These are phyloP conservation scores for Pythium scleroteichum DNA, from an alignment of 352 stramenopile species.

Conservation along the genomic window DNA sequence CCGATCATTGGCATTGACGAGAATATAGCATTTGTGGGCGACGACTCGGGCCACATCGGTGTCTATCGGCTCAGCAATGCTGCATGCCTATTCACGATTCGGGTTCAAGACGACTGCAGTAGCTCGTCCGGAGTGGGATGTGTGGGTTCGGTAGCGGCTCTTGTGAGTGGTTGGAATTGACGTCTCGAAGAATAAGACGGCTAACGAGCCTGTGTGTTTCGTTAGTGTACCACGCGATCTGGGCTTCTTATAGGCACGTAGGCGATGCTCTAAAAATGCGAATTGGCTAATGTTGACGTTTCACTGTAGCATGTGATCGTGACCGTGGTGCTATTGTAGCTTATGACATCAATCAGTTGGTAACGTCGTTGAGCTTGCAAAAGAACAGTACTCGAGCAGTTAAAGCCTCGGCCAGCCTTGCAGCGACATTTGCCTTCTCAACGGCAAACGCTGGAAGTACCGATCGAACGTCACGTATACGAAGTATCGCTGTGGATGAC, in stretches of 20 bases:
- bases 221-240: constrained; percentile 22
- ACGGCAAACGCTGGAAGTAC: not conserved
- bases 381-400: not conserved
- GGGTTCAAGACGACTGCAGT: not conserved
- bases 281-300: not conserved
- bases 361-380: not conserved
- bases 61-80: constrained; percentile 32
- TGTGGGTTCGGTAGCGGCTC: no score
- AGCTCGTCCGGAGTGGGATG: no score
- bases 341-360: constrained; percentile 18
- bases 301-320: constrained; percentile 12
- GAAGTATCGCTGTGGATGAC: constrained; percentile 51
- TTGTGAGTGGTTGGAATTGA: no score
- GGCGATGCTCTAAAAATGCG: not conserved
- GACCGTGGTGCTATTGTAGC: constrained; percentile 6
- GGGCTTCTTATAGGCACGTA: constrained; percentile 24
- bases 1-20: constrained; percentile 26
- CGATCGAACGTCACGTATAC: not conserved
- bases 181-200: no score
- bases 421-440: constrained; percentile 1
- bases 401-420: not conserved
- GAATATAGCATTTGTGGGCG: constrained; percentile 43
- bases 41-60: constrained; percentile 30
- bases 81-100: constrained; percentile 23
- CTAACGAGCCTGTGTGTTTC: no score